Percentiles rank a stretch among this genome's conserved stretches.
Conservation (phyloP, 1,284 basidiomycete species). For the Naganishia cerealis region DNA sequence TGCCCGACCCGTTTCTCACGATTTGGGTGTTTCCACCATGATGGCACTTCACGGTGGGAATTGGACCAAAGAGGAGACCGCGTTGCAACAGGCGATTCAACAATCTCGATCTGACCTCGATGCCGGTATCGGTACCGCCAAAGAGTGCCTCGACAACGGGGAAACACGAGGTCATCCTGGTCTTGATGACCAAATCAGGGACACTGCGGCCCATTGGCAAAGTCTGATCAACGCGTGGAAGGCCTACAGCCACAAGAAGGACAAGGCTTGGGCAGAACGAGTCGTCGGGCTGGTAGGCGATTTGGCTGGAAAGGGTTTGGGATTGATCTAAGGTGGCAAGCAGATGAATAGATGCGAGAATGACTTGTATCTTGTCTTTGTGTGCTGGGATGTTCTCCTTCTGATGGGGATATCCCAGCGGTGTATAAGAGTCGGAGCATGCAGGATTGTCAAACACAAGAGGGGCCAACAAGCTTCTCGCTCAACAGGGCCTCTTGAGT, state of each 20-base stretch:
- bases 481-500: neutral
- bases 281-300: slow-evolving; percentile 23
- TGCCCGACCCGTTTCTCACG: slow-evolving; percentile 17
- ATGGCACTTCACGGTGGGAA: slow-evolving; percentile 22
- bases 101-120: slow-evolving; percentile 23
- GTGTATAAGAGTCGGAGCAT: neutral
- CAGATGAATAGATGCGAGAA: neutral
- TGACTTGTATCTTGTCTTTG: neutral
- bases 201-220: slow-evolving; percentile 23
- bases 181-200: slow-evolving; percentile 30
- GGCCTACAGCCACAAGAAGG: slow-evolving; percentile 11
- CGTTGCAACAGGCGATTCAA: slow-evolving; percentile 20
- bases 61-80: slow-evolving; percentile 32
- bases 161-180: slow-evolving; percentile 20
- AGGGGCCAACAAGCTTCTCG: too few relatives aligned
- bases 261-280: slow-evolving; percentile 16
- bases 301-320: slow-evolving; percentile 21
- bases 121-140: slow-evolving; percentile 22
- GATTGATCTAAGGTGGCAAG: neutral
- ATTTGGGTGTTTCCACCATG: slow-evolving; percentile 17
- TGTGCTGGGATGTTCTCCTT: too few relatives aligned
- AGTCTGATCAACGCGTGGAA: slow-evolving; percentile 26
- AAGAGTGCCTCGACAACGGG: slow-evolving; percentile 23
- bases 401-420: too few relatives aligned
- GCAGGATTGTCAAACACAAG: too few relatives aligned